phyloP scores from a whole-genome alignment of 352 stramenopile species.

The Pythium utonaiense region DNA sequence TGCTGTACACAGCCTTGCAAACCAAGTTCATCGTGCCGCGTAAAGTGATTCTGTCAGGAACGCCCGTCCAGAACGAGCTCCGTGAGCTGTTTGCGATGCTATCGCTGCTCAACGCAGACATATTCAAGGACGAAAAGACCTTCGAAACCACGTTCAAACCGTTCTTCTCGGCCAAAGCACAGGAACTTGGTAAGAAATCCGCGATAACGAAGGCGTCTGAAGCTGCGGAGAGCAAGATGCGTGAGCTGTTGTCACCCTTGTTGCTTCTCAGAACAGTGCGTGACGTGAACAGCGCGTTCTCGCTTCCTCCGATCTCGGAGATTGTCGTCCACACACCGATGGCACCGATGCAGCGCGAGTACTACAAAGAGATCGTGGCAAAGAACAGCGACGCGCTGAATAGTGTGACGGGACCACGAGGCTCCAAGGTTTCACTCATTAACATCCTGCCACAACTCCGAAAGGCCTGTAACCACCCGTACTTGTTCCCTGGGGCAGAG shows the following conservation, averaged over 20 bases:
- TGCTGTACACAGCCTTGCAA: conserved; percentile 47
- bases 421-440: conserved; percentile 80
- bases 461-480: conserved; percentile 85
- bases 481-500: conserved; percentile 88
- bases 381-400: conserved; percentile 59
- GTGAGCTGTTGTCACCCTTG: conserved; percentile 49
- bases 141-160: conserved; percentile 52
- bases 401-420: conserved; percentile 17
- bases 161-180: conserved; percentile 68
- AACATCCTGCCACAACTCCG: conserved; percentile 97
- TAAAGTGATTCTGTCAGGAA: conserved; percentile 78
- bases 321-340: conserved; percentile 77
- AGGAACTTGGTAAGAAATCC: conserved; percentile 27
- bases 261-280: conserved; percentile 61
- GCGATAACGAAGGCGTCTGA: conserved; percentile 2
- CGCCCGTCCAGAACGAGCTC: conserved; percentile 86
- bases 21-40: conserved; percentile 31
- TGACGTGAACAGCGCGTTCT: conserved; percentile 70
- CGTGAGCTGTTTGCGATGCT: conserved; percentile 81
- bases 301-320: conserved; percentile 64
- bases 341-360: conserved; percentile 74
- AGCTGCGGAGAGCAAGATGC: conserved; percentile 53
- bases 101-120: conserved; percentile 78
- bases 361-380: conserved; percentile 77
- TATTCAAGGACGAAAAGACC: conserved; percentile 61